Conservation (phyloP, 2,329 filamentous ascomycete species). For the Tolypocladium inflatum region DNA sequence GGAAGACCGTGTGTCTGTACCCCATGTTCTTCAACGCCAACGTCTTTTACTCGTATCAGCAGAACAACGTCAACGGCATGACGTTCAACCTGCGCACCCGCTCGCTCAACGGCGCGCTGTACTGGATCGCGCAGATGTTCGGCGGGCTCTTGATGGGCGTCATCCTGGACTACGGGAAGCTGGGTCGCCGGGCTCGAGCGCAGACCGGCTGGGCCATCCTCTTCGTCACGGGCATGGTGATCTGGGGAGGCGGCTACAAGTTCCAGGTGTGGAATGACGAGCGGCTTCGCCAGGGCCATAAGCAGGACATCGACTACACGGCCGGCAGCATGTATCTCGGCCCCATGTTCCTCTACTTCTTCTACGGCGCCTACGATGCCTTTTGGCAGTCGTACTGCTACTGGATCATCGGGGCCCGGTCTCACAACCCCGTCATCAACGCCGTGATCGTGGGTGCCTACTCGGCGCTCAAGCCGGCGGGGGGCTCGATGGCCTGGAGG, state of each 20-base stretch:
- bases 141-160: constrained; percentile 37
- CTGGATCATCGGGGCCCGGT: constrained; percentile 42
- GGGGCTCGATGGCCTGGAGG: constrained; percentile 36
- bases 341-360: constrained; percentile 61
- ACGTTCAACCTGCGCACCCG: constrained; percentile 45
- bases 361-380: constrained; percentile 60
- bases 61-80: constrained; percentile 43
- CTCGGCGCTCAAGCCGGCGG: constrained; percentile 32
- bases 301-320: constrained; percentile 37
- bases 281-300: constrained; percentile 26
- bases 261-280: constrained; percentile 51
- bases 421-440: constrained; percentile 27
- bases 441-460: constrained; percentile 37
- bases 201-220: constrained; percentile 35
- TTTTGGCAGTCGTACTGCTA: constrained; percentile 59
- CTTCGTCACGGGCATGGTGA: constrained; percentile 38
- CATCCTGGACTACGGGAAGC: constrained; percentile 29
- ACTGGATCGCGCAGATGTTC: constrained; percentile 46
- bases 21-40: constrained; percentile 46
- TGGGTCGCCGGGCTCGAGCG: constrained; percentile 35
- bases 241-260: constrained; percentile 51
- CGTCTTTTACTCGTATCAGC: constrained; percentile 46
- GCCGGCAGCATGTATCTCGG: constrained; percentile 41
- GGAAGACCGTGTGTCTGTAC: constrained; percentile 36
- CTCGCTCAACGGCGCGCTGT: constrained; percentile 41